Conservation (phyloP, 2,329 filamentous ascomycete genomes). For the Fusarium sp. region DNA sequence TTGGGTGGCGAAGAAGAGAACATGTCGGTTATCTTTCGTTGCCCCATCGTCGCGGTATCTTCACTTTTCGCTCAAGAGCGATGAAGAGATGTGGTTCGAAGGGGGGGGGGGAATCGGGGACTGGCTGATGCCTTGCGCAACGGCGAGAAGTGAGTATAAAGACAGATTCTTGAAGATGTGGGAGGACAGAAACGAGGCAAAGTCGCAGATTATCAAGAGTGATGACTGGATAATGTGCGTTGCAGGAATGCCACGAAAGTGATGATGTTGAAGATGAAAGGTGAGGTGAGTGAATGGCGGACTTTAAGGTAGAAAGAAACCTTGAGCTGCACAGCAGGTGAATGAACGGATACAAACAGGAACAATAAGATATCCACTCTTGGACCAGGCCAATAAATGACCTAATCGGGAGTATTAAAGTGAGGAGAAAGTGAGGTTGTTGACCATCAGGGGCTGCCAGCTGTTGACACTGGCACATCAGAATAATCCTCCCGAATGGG, state of each 20-base stretch:
- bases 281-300: neutral
- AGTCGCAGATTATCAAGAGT: neutral
- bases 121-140: neutral
- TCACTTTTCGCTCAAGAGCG: neutral
- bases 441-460: neutral
- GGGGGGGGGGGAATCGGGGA: neutral
- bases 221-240: neutral
- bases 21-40: constrained; percentile 32
- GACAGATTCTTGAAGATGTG: neutral
- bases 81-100: neutral
- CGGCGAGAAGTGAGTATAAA: neutral
- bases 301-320: neutral
- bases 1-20: constrained; percentile 12
- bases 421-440: constrained; percentile 1
- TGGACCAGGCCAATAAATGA: neutral
- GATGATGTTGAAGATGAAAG: constrained; percentile 4
- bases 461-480: constrained; percentile 23
- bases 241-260: neutral
- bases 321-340: neutral
- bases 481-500: neutral
- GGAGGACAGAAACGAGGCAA: neutral
- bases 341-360: constrained; percentile 1
- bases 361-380: neutral
- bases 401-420: neutral
- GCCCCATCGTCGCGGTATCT: constrained; percentile 16